phyloP scores from a whole-genome alignment of 495 filamentous ascomycete species.

The Aspergillus kassunensis region DNA sequence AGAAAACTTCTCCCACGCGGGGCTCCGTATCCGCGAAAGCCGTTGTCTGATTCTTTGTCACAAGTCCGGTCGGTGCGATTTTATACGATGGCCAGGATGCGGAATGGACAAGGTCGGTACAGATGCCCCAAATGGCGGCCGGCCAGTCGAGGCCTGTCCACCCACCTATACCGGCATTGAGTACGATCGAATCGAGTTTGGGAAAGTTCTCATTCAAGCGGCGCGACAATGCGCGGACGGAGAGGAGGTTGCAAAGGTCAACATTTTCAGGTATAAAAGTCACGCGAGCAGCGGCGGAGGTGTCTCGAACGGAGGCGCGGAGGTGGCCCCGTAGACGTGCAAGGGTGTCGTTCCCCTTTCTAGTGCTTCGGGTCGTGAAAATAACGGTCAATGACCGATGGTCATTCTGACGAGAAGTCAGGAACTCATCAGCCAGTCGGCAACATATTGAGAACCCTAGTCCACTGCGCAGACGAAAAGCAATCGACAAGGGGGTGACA shows the following conservation, averaged over 20 bases:
- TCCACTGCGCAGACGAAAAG: slow-evolving; percentile 53
- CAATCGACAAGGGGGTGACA: slow-evolving; percentile 1
- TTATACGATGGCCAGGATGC: slow-evolving; percentile 82
- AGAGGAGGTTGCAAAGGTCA: slow-evolving; percentile 53
- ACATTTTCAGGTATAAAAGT: slow-evolving; percentile 48
- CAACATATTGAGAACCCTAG: slow-evolving; percentile 83
- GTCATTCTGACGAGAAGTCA: slow-evolving; percentile 54
- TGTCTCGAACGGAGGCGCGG: slow-evolving; percentile 17
- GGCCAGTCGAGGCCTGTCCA: slow-evolving; percentile 78
- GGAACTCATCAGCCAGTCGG: slow-evolving; percentile 89
- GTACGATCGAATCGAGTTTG: slow-evolving; percentile 72
- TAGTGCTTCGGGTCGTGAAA: slow-evolving; percentile 48
- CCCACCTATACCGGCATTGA: slow-evolving; percentile 88
- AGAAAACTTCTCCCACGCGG: slow-evolving; percentile 74
- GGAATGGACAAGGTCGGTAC: slow-evolving; percentile 61
- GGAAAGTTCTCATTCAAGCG: slow-evolving; percentile 48
- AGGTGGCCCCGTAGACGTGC: slow-evolving; percentile 38
- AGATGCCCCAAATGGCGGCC: slow-evolving; percentile 51
- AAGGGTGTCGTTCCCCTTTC: slow-evolving; percentile 42
- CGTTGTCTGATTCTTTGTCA: slow-evolving; percentile 36
- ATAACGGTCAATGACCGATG: slow-evolving; percentile 53
- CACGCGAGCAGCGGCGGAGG: slow-evolving; percentile 31
- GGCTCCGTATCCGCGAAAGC: slow-evolving; percentile 36
- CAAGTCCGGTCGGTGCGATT: slow-evolving; percentile 53
- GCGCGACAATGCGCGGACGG: slow-evolving; percentile 49